These are phyloP conservation scores for Cinnamomum micranthum DNA, from an alignment of 164 flowering plant species.

Conservation along the genomic window DNA sequence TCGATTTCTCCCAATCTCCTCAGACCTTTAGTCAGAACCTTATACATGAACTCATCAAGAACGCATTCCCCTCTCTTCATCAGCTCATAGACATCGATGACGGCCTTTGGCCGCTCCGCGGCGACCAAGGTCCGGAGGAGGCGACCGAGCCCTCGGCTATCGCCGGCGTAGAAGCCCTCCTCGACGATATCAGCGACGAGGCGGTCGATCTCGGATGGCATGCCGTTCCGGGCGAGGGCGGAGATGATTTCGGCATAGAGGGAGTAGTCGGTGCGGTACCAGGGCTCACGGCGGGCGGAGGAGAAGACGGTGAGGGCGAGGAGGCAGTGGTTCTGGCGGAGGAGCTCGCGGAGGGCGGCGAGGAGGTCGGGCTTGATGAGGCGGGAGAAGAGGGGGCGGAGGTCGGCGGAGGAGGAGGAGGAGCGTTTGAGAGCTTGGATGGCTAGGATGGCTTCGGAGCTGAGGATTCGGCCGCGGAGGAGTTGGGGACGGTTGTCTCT, in stretches of 20 bases:
- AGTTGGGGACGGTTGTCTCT: slow-evolving; percentile 74
- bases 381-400: slow-evolving; percentile 34
- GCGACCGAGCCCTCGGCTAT: slow-evolving; percentile 42
- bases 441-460: slow-evolving; percentile 85
- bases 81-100: slow-evolving; percentile 56
- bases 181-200: slow-evolving; percentile 46
- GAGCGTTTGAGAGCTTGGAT: slow-evolving; percentile 79
- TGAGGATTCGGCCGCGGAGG: slow-evolving; percentile 58
- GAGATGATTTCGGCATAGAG: slow-evolving; percentile 51
- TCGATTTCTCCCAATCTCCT: slow-evolving; percentile 55
- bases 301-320: slow-evolving; percentile 56
- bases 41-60: slow-evolving; percentile 58
- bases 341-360: slow-evolving; percentile 73
- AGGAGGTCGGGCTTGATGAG: slow-evolving; percentile 77
- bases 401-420: slow-evolving; percentile 6
- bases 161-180: slow-evolving; percentile 23
- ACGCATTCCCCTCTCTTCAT: slow-evolving; percentile 57
- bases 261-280: slow-evolving; percentile 40
- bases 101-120: slow-evolving; percentile 44
- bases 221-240: slow-evolving; percentile 43
- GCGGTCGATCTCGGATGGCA: slow-evolving; percentile 55
- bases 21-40: slow-evolving; percentile 65
- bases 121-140: slow-evolving; percentile 53
- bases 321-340: slow-evolving; percentile 64
- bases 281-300: slow-evolving; percentile 43